phyloP scores from a whole-genome alignment of 768 basidiomycete genomes.

The Cystobasidium onofrii region DNA sequence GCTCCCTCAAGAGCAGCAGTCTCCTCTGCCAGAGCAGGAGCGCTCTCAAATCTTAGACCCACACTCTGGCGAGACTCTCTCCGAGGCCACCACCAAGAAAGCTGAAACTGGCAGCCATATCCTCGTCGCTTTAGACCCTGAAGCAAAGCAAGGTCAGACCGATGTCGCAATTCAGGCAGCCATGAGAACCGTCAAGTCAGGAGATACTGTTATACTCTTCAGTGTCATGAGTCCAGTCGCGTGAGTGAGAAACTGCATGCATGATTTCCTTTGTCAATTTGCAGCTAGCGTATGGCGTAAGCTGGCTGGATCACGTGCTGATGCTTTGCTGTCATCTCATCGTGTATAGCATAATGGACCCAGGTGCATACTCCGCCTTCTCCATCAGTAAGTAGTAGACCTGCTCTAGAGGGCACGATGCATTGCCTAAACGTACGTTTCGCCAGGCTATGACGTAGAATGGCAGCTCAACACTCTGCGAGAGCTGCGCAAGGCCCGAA shows the following conservation, averaged over 20 bases:
- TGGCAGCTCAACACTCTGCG: slow-evolving; percentile 20
- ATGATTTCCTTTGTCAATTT: background rate
- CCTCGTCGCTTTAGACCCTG: slow-evolving; percentile 5
- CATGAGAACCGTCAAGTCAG: background rate
- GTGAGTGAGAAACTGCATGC: background rate
- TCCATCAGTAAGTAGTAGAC: background rate
- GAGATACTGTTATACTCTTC: slow-evolving; percentile 19
- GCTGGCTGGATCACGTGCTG: background rate
- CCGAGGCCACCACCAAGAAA: background rate
- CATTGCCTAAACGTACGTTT: too few relatives aligned
- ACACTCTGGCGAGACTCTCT: background rate
- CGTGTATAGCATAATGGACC: background rate
- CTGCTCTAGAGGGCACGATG: too few relatives aligned
- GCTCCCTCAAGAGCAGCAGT: slow-evolving; percentile 14
- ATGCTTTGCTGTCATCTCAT: background rate
- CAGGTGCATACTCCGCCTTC: slow-evolving; percentile 6
- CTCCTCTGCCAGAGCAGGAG: slow-evolving; percentile 11
- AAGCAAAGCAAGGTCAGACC: background rate
- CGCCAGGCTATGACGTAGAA: slow-evolving; percentile 4
- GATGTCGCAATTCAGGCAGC: background rate
- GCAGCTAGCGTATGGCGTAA: background rate
- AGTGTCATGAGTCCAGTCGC: slow-evolving; percentile 1
- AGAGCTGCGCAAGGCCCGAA: background rate
- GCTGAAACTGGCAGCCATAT: background rate
- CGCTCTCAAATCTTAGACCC: slow-evolving; percentile 9